A percentile compares a stretch with the other conserved stretches of the same genome.
Conservation (phyloP, 768 basidiomycete species). For the Lactarius indigo region DNA sequence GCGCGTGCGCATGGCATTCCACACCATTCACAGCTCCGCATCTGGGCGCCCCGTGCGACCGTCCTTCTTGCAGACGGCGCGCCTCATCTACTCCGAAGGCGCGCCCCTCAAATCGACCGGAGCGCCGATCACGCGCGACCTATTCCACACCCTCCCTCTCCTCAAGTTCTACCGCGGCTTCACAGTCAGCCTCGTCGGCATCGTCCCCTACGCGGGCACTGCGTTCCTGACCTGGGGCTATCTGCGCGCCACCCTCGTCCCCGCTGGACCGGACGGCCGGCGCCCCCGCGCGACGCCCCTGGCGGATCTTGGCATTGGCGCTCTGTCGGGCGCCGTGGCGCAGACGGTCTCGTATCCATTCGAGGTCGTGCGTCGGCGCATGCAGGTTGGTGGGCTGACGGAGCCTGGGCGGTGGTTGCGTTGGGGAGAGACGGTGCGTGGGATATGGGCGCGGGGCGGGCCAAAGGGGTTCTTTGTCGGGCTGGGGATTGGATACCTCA, state of each 20-base stretch:
- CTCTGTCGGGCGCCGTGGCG: conserved; percentile 75
- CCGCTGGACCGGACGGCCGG: conserved; percentile 35
- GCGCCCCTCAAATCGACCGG: conserved; percentile 30
- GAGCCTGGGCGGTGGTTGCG: conserved; percentile 72
- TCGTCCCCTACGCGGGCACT: conserved; percentile 94
- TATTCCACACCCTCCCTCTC: conserved; percentile 62
- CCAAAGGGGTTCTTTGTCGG: conserved; percentile 91
- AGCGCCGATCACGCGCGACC: conserved; percentile 27
- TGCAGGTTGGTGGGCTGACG: conserved; percentile 92
- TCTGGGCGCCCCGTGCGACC: conserved; percentile 32
- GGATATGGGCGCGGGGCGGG: conserved; percentile 66
- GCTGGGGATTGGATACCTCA: conserved; percentile 85
- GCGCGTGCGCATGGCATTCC: conserved; percentile 92
- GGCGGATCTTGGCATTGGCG: conserved; percentile 80
- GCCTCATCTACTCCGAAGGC: conserved; percentile 69
- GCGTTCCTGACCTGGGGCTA: conserved; percentile 92
- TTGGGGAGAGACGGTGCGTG: conserved; percentile 72
- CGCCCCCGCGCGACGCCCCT: conserved; percentile 36
- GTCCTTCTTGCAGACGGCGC: conserved; percentile 53
- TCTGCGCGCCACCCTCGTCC: conserved; percentile 57
- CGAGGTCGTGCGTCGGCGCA: conserved; percentile 85
- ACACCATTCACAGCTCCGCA: conserved; percentile 43
- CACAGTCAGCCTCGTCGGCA: conserved; percentile 84
- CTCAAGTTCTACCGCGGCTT: conserved; percentile 98
- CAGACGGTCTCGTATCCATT: conserved; percentile 95